Base-by-base conservation (phyloP, 2,329 filamentous ascomycete genomes). In the Dothistroma septosporum region DNA sequence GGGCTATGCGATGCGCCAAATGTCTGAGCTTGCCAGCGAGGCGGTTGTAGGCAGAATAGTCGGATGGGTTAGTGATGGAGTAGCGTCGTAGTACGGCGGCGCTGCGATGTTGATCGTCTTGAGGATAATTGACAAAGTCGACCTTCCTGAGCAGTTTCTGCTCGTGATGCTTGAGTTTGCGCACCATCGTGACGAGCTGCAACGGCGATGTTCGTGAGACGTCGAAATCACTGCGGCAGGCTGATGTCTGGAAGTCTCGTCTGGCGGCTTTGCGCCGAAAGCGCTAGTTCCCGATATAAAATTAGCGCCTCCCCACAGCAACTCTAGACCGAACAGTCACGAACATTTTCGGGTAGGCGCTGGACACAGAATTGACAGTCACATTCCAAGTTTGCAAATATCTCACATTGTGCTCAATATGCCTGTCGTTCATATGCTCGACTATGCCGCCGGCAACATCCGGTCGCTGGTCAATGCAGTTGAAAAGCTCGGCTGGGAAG, bases 381-480 rank as follows among this genome's bases (percentile, higher is more conserved):
- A 19, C 24, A 28, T 28, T 19, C 41, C 8, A 37, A 37, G 33
- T 11, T 16, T 37, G 33, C 4, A 37, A 16, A 3, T 2, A 3
- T 9, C 7, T 37, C 33, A n/a, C n/a, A 44, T 5, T 1, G 41
- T 44, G 8, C 4, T 44, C 31, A 69, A 48, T 55, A 92, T 92
- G 88, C 86, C 89, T 65, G 90, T 84, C 53, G 89, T 93, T 65
- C 85, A 93, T 77, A 78, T 94, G 82, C 80, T 88, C 57, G 85
- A 97, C 79, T 97, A 97, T 75, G 93, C 97, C 67, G 93, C 94
- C 63, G 94, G 94, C 73, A 99, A 99, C 76, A 87, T 99, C 69
- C 89, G 93, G 66, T 97, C 92, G 65, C 85, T 99, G 70, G 93
- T 92, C 74, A 99, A 99, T 81, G 94, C 93, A 70, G 96, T 99